Base-by-base conservation (phyloP, 768 basidiomycete genomes). In the Floccularia luteovirens region DNA sequence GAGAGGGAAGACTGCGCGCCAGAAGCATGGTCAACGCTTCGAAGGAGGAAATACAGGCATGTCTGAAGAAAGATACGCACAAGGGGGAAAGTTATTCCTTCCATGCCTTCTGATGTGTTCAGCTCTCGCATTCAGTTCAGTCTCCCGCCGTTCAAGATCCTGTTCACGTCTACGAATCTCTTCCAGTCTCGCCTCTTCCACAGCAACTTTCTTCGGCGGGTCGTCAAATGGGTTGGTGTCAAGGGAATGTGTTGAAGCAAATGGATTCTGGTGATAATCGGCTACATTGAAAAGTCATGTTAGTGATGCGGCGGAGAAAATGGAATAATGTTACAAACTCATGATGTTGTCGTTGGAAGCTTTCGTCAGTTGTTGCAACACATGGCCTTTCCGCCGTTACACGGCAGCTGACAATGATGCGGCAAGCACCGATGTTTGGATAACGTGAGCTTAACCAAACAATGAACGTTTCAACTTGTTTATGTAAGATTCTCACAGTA, bases 31-130 rank as follows among this genome's bases (percentile, higher is more conserved):
- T 35, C 31, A 34, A 22, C 25, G 47, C 50, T 43, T 48, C 42
- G 43, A 51, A 38, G 47, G 48, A 35, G 31, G 36, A 41, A n/a
- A n/a, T n/a, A n/a, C n/a, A n/a, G n/a, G n/a, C n/a, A n/a, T n/a
- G n/a, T n/a, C 45, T 40, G 43, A 43, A 38, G 35, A 33, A 34
- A 37, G 8, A 42, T 43, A 36, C 7, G 34, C 27, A 86, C 91
- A 93, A 11, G 79, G 79, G 24, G 94, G 94, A 82, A 88, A 99
- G 62, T 99, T 99, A 57, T 88, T 93, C 48, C 79, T 77, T 25
- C 90, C 90, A 54, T 86, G 79, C 36, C 60, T 72, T 49, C 82
- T 68, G 38, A 90, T 72, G 48, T 80, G 67, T 35, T 88, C 80
- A 16, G 80, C 70, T 54, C 77, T 82, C 49, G 74, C 67, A 47